A percentile compares a stretch with the other conserved stretches of the same genome.
These are phyloP conservation scores for Xerophyta viscosa DNA, from an alignment of 106 monocot species.

Conservation along the genomic window DNA sequence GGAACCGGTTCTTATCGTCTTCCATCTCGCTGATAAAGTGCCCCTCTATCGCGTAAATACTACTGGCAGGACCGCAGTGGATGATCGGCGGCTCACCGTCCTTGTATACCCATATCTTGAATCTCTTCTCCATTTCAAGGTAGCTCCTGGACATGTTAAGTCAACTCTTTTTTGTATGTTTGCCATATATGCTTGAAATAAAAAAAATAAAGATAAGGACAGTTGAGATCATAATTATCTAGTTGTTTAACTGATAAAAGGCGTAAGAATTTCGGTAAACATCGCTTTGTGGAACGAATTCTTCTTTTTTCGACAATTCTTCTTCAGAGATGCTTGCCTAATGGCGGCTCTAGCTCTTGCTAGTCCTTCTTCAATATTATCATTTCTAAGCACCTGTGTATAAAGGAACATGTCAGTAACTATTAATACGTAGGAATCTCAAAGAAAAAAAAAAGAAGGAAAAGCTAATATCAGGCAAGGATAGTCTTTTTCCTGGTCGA, in stretches of 20 bases:
- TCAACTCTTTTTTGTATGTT: too few species aligned
- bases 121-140: conserved; percentile 79
- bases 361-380: too few species aligned
- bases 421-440: too few species aligned
- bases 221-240: too few species aligned
- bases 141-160: conserved; percentile 85
- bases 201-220: too few species aligned
- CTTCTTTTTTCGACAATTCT: conserved; percentile 9
- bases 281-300: conserved; percentile 42
- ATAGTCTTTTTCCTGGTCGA: too few species aligned
- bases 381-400: too few species aligned
- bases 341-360: conserved; percentile 37
- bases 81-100: conserved; percentile 73
- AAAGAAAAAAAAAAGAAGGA: too few species aligned
- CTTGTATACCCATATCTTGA: conserved; percentile 54
- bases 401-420: too few species aligned
- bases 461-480: too few species aligned
- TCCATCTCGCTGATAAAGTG: conserved; percentile 51
- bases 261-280: conserved; percentile 55
- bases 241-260: conserved; percentile 44
- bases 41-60: conserved; percentile 62
- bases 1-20: conserved; percentile 21
- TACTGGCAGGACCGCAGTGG: conserved; percentile 37
- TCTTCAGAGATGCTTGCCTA: conserved; percentile 14
- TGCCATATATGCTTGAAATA: too few species aligned